Percentiles rank a stretch among this genome's conserved stretches.
phyloP scores from a whole-genome alignment of 495 filamentous ascomycete species.

The Daldinia loculata region DNA sequence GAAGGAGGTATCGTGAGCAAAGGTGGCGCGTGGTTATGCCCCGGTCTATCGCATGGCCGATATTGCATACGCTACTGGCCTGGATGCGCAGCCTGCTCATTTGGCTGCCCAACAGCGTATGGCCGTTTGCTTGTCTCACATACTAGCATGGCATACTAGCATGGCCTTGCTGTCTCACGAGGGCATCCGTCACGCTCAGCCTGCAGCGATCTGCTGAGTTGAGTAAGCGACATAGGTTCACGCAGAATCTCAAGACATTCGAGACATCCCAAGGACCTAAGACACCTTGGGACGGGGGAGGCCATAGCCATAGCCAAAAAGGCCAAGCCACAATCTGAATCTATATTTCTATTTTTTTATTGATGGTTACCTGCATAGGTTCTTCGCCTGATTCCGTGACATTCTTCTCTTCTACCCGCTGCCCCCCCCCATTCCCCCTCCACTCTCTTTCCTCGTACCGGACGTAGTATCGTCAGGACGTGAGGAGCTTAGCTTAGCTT shows the following conservation, averaged over 20 bases:
- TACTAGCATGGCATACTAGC: conserved; percentile 20
- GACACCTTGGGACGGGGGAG: neutral
- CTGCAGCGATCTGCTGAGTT: conserved; percentile 40
- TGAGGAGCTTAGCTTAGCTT: conserved; percentile 37
- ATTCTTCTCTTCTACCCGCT: conserved; percentile 26
- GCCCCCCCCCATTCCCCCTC: conserved; percentile 11
- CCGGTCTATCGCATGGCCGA: conserved; percentile 30
- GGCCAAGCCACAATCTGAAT: conserved; percentile 30
- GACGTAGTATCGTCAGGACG: conserved; percentile 34
- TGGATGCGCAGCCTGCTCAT: conserved; percentile 24
- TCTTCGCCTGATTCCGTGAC: conserved; percentile 34
- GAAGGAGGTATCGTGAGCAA: conserved; percentile 32
- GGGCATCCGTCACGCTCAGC: conserved; percentile 41
- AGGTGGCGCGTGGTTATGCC: conserved; percentile 36
- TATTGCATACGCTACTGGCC: conserved; percentile 18
- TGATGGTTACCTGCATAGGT: conserved; percentile 1
- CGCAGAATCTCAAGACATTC: conserved; percentile 15
- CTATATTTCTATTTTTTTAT: neutral
- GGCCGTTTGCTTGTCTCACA: conserved; percentile 36
- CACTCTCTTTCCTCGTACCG: conserved; percentile 18
- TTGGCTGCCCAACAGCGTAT: conserved; percentile 34
- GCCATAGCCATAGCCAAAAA: neutral
- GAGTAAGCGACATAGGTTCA: conserved; percentile 21
- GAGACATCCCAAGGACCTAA: neutral
- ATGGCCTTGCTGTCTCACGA: conserved; percentile 38